Percentiles rank a stretch among this genome's conserved stretches.
Conservation (phyloP, 768 basidiomycete species). For the Pleurotus platypus region DNA sequence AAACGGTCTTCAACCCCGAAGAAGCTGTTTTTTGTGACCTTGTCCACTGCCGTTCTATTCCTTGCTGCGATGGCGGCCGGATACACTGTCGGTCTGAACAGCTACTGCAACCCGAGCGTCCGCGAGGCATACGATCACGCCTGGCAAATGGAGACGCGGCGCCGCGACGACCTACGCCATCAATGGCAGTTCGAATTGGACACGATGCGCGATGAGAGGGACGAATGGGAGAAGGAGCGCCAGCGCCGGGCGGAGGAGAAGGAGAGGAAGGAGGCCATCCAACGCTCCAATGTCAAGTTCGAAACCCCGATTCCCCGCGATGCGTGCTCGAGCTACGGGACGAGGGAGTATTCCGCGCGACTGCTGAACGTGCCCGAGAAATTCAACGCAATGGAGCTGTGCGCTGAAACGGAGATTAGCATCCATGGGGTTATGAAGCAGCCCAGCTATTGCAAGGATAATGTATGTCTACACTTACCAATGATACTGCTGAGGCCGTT, state of each 20-base stretch:
- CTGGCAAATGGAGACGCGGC: too few relatives aligned
- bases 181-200: too few relatives aligned
- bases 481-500: too few relatives aligned
- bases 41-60: too few relatives aligned
- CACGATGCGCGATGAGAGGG: not conserved
- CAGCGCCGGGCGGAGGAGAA: not conserved
- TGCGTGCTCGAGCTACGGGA: slow-evolving; percentile 21
- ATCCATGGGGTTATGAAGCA: not conserved
- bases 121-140: too few relatives aligned
- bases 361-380: slow-evolving; percentile 22
- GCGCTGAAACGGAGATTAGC: slow-evolving; percentile 16
- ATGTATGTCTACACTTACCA: not conserved
- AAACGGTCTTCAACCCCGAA: too few relatives aligned
- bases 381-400: slow-evolving; percentile 12
- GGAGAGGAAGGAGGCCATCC: slow-evolving; percentile 10
- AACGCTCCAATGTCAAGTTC: slow-evolving; percentile 17
- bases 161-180: too few relatives aligned
- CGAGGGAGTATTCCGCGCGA: slow-evolving; percentile 24
- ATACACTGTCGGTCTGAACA: too few relatives aligned
- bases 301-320: slow-evolving; percentile 11
- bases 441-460: not conserved
- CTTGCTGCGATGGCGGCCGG: too few relatives aligned
- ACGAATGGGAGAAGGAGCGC: slow-evolving; percentile 13
- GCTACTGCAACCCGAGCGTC: too few relatives aligned
- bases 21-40: too few relatives aligned